Base-by-base conservation (phyloP, 2,329 filamentous ascomycete species). In the Trichoderma semiorbis region DNA sequence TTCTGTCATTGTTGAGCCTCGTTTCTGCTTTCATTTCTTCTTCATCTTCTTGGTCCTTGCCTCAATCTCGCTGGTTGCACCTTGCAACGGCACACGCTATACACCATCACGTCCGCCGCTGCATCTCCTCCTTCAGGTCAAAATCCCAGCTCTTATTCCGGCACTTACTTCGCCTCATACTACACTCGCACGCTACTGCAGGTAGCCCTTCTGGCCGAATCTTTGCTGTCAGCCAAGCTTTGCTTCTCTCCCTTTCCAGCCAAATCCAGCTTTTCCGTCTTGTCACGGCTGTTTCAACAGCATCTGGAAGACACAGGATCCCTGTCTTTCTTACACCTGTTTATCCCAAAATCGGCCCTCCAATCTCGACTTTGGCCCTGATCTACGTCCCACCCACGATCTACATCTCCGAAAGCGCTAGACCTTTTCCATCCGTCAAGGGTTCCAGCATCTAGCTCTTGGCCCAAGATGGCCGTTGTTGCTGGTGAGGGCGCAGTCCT, bases 401-500 rank as follows among this genome's bases (percentile, higher is more conserved):
- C 68, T 43, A 14, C 39, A 47, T 70, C 39, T 39, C 16, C 58
- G 7, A 62, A 16, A 66, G 61, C 36, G 61, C 61, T 60, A 66
- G 61, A 21, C 50, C 36, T 10, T 39, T 60, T 70, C 28, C 28
- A 36, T 43, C 50, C 4, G 36, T 32, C 26, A 34, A 61, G 47
- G 50, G 28, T 10, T 50, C 57, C 60, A 21, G n/a, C 11, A 32
- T 65, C 53, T 58, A 18, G 50, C 50, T 43, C n/a, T 60, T 73
- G 72, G 69, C 63, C 57, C 70, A 63, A 39, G 53, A 73, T 73
- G 72, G 72, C 63, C 34, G 10, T 61, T 34, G 55, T 34, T 32
- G 34, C 57, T 30, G 60, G 28, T 26, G 62, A 73, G 43, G 72
- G 74, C 63, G 69, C 74, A 43, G 79, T 82, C 73, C 79, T 86